Conservation (phyloP, 352 stramenopile genomes). For the Phytophthora lateralis region DNA sequence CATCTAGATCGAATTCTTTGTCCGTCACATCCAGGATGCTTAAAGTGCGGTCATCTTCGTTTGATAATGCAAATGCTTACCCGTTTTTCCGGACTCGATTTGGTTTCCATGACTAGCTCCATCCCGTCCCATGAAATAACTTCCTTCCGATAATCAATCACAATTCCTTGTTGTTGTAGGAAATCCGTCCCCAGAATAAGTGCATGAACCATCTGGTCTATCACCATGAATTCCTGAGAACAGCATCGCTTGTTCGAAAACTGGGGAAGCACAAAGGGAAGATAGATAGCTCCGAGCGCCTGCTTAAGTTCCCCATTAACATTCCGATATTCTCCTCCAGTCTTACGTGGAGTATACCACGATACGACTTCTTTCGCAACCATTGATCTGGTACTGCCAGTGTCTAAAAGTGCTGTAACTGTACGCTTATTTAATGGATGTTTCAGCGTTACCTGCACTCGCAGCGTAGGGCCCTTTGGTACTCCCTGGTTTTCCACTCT, state of each 20-base stretch:
- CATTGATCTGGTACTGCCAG: background rate
- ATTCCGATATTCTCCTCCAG: background rate
- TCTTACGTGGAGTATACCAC: background rate
- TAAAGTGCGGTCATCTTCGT: background rate
- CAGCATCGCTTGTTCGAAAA: background rate
- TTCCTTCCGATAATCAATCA: background rate
- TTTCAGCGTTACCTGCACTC: background rate
- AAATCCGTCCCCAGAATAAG: background rate
- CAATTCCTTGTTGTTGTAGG: background rate
- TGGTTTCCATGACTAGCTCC: background rate
- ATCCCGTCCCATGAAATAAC: background rate
- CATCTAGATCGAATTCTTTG: background rate
- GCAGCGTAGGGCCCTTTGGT: background rate
- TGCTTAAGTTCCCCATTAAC: background rate
- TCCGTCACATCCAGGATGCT: slow-evolving; percentile 8
- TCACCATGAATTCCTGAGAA: background rate
- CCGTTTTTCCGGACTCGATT: background rate
- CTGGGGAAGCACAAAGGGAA: background rate
- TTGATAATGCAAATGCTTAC: background rate
- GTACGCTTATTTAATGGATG: background rate
- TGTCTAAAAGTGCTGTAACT: background rate
- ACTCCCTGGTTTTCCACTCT: no score
- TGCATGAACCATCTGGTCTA: background rate
- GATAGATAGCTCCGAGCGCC: background rate
- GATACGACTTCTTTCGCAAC: slow-evolving; percentile 10